These are phyloP conservation scores for Syzygium syzygioides DNA, from an alignment of 441 rosid species.

Conservation along the genomic window DNA sequence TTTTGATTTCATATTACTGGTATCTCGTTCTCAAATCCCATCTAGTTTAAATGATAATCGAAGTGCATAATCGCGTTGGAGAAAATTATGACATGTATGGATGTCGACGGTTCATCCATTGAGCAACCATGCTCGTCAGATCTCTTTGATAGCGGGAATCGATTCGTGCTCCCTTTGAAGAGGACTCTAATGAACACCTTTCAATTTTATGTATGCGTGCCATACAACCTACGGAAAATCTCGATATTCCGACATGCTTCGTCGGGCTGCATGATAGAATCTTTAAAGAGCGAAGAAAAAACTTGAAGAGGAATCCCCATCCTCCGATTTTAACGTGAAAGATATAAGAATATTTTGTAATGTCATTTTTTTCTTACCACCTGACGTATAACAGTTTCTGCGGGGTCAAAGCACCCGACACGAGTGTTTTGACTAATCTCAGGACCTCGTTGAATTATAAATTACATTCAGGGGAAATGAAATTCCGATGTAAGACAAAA, in stretches of 20 bases:
- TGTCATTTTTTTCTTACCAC: background rate
- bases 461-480: background rate
- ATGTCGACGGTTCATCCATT: background rate
- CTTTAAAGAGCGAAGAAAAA: background rate
- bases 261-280: background rate
- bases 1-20: background rate
- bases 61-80: background rate
- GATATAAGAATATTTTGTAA: background rate
- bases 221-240: fast-evolving
- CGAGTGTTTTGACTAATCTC: background rate
- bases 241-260: background rate
- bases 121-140: background rate
- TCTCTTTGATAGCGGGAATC: background rate
- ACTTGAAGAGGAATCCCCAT: fast-evolving
- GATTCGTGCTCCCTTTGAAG: background rate
- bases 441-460: background rate
- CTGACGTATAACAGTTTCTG: background rate
- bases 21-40: background rate
- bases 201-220: background rate
- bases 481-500: background rate
- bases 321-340: background rate
- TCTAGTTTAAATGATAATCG: background rate
- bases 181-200: background rate
- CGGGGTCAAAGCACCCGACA: background rate
- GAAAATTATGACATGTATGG: background rate